phyloP scores from a whole-genome alignment of 192 early-diverging fungal genomes.

The Backusella tarrabulga region DNA sequence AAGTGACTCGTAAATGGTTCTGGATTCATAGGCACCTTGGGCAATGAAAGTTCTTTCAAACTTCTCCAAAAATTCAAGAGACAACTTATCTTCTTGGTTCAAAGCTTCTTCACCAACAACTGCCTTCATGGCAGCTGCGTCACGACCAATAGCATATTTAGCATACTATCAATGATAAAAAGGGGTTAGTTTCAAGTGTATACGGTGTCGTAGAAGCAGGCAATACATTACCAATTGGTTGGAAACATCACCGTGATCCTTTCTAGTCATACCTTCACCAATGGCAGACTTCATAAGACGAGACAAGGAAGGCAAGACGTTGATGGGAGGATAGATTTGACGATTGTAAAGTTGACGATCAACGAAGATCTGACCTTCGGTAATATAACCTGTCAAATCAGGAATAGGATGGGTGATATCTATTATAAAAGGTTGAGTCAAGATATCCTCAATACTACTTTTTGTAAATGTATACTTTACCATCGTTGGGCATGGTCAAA shows the following conservation, averaged over 20 bases:
- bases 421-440: constrained; percentile 12
- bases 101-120: constrained; percentile 99
- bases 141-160: constrained; percentile 98
- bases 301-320: constrained; percentile 97
- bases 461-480: constrained; percentile 36
- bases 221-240: constrained; percentile 82
- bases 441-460: background rate
- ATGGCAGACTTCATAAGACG: constrained; percentile 99
- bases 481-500: constrained; percentile 99
- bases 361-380: constrained; percentile 99
- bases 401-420: constrained; percentile 99
- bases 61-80: constrained; percentile 97
- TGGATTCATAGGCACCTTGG: constrained; percentile 94
- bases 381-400: constrained; percentile 99
- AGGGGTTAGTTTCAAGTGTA: background rate
- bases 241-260: constrained; percentile 98
- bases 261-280: constrained; percentile 95
- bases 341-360: constrained; percentile 98
- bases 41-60: constrained; percentile 98
- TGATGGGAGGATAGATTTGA: constrained; percentile 99
- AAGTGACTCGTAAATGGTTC: constrained; percentile 95
- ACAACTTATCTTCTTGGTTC: constrained; percentile 97
- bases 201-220: background rate
- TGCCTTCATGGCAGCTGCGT: constrained; percentile 99
- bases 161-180: constrained; percentile 62